phyloP scores from a whole-genome alignment of 495 filamentous ascomycete species.

The Sporormia fimetaria region DNA sequence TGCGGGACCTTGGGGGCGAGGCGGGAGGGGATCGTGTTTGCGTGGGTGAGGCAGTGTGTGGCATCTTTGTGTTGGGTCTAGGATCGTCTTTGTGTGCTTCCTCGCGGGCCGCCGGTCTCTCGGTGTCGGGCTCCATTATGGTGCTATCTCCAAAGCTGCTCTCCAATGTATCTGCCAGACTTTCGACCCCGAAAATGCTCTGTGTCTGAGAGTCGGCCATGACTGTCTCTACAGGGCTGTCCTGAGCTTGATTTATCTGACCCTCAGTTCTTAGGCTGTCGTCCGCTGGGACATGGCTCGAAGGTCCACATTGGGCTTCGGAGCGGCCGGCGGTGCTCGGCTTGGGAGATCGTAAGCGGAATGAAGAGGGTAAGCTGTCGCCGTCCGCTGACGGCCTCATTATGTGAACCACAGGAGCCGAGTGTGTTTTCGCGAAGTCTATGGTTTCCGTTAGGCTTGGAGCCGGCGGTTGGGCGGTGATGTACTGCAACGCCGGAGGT shows the following conservation, averaged over 20 bases:
- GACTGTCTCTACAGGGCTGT: constrained; percentile 3
- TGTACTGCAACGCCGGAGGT: too few relatives aligned
- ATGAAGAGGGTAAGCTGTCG: constrained; percentile 15
- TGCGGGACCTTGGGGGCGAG: constrained; percentile 23
- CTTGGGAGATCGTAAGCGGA: constrained; percentile 21
- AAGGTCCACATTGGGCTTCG: constrained; percentile 11
- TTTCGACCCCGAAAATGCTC: constrained; percentile 49
- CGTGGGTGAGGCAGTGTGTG: constrained; percentile 1
- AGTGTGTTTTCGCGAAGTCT: neutral
- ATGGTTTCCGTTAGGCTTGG: neutral
- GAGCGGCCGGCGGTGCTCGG: constrained; percentile 21
- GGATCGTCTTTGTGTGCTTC: constrained; percentile 2
- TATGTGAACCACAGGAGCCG: neutral
- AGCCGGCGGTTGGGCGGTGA: neutral
- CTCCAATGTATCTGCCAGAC: constrained; percentile 46
- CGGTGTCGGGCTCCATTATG: constrained; percentile 27
- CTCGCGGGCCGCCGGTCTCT: neutral
- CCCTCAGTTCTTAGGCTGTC: constrained; percentile 34
- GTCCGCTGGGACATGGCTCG: constrained; percentile 28
- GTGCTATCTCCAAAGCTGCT: constrained; percentile 30
- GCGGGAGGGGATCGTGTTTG: constrained; percentile 16
- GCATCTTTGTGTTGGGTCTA: neutral
- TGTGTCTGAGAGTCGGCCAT: constrained; percentile 7
- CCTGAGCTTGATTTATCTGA: constrained; percentile 28
- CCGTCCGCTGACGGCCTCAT: constrained; percentile 23